A percentile compares a stretch with the other conserved stretches of the same genome.
Conservation (phyloP, 805 yeast genomes). For the Brettanomyces naardenensis region DNA sequence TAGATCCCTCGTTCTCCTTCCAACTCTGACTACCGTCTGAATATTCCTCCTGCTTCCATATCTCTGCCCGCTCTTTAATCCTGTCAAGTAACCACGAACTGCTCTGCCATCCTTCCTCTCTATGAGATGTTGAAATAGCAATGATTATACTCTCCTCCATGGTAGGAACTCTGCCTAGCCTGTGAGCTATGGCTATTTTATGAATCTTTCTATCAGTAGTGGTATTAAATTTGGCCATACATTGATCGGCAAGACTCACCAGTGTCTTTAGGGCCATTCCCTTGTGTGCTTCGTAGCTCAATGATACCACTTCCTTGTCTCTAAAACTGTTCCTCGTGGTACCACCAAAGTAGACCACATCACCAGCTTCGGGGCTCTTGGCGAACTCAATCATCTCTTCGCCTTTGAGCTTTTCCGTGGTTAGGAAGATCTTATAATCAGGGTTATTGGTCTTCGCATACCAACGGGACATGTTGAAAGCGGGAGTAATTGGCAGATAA, state of each 20-base stretch:
- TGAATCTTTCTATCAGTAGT: conserved; percentile 16
- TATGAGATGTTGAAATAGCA: conserved; percentile 36
- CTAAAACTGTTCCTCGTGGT: conserved; percentile 39
- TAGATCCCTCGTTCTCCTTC: conserved; percentile 33
- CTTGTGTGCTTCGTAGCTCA: conserved; percentile 40
- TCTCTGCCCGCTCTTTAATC: conserved; percentile 37
- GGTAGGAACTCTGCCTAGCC: conserved; percentile 41
- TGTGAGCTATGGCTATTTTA: conserved; percentile 34
- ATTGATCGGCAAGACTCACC: conserved; percentile 26
- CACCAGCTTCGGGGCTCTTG: conserved; percentile 37
- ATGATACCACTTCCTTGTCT: conserved; percentile 29
- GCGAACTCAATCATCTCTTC: conserved; percentile 29
- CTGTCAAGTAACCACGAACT: conserved; percentile 36
- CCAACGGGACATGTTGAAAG: no score
- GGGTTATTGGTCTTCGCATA: conserved; percentile 1
- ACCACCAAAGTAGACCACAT: conserved; percentile 42
- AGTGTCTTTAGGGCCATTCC: conserved; percentile 34
- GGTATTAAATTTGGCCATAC: conserved; percentile 19
- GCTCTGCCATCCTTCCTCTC: conserved; percentile 40
- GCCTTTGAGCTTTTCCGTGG: conserved; percentile 14
- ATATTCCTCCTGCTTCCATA: conserved; percentile 44
- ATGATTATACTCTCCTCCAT: conserved; percentile 38
- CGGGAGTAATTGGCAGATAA: no score
- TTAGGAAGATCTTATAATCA: conserved; percentile 17
- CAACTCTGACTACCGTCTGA: conserved; percentile 33